Base-by-base conservation (phyloP, 768 basidiomycete species). In the Xerocomus potaroensis region DNA sequence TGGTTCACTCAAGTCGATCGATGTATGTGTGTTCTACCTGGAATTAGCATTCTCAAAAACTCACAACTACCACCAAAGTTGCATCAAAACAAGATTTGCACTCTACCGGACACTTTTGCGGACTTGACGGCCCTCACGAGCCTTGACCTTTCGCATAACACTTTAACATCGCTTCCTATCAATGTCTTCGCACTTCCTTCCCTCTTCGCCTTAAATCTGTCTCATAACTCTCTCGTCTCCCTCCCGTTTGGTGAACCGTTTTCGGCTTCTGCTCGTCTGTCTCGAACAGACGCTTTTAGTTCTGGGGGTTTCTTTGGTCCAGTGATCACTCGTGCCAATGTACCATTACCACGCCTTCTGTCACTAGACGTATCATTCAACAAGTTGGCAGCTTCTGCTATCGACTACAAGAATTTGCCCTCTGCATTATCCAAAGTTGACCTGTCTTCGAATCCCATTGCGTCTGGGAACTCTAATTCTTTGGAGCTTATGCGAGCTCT, bases 131-230 rank as follows among this genome's bases (percentile, higher is more conserved):
- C 75, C 18, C 72, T 92, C 16, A 80, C 81, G 11, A 69, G 69
- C 39, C 69, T 91, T 50, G 87, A 92, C 65, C 66, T 92, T 27
- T 90, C 88, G 0, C 74, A 85, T 61, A 91, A 91, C 61, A 64
- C 70, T 4, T 71, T 92, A 26, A 74, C 75, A 0, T 67, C 75
- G 5, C 72, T 91, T 10, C 89, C 89, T 1, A 56, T 67, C 26
- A 76, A 80, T 54, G 56, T 89, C 23, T 90, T 82, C 54, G 71
- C 83, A 11, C 76, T 91, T 16, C 85, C 88, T 7, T 70, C 78
- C 30, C 74, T 91, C 27, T 72, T 78, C 4, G 72, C 64, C 22
- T 72, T 91, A 41, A 87, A 90, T 51, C 50, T 91, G 12, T 84
- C 88, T 2, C 78, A 89, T 57, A 91, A 91, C 62, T 61, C 68